Base-by-base conservation (phyloP, 2,329 filamentous ascomycete species). In the Pseudocercospora fijiensis region DNA sequence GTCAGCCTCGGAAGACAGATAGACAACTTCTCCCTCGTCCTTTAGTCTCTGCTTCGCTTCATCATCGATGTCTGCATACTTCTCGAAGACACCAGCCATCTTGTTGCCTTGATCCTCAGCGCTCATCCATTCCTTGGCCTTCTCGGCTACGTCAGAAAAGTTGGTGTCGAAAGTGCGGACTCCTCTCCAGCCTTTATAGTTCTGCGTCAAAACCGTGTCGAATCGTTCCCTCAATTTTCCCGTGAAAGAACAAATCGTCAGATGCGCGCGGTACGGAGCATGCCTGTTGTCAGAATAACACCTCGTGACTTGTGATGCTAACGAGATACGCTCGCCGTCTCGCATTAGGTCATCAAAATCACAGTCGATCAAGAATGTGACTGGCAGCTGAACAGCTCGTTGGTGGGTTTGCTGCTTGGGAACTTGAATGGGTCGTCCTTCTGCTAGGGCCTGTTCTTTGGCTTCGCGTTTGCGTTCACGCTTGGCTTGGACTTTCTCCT, bases 341-440 rank as follows among this genome's bases (percentile, higher is more conserved):
- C 83, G 84, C 95, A 99, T 99, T 73, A 93, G 85, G 47, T 90
- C 82, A 76, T 99, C 93, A 75, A 96, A 99, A 69, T 90, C 88
- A 78, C 94, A 98, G 79, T 99, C 95, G 67, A 99, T 81, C 64
- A 99, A 83, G 69, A 99, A 81, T 0, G 91, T 86, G 22, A 98
- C 80, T 1, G 93, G 92, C 0, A 96, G 84, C 61, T 87, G 85
- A 69, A 5, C 64, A 65, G 43, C 69, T 61, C 52, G 69, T 56
- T 66, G 63, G 16, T 53, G 61, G 1, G 59, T 37, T 8, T 37
- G 59, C 18, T 49, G 60, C 24, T 65, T 70, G 28, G 33, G 41
- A 30, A 56, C 33, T 11, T 64, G 61, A 41, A 58, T 43, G 5
- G 60, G 33, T 27, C 61, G 58, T 49, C 62, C 66, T 60, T 66